phyloP scores from a whole-genome alignment of 1,284 basidiomycete genomes.

The Amylostereum areolatum region DNA sequence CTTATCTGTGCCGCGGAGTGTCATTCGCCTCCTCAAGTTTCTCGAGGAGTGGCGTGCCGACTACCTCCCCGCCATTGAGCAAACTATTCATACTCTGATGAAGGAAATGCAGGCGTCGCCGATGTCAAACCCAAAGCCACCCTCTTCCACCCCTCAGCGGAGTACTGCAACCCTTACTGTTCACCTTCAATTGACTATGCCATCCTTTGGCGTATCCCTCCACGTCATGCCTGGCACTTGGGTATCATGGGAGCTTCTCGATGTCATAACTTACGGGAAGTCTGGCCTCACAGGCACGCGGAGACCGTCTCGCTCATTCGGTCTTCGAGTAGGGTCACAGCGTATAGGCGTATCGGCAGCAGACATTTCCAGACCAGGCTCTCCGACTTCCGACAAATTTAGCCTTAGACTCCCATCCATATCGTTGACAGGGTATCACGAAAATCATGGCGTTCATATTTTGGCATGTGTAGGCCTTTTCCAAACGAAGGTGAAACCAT shows the following conservation, averaged over 20 bases:
- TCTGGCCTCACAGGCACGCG: conserved; percentile 29
- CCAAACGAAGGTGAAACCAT: conserved; percentile 67
- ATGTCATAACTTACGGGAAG: conserved; percentile 41
- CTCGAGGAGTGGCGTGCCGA: conserved; percentile 75
- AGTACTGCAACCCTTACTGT: conserved; percentile 24
- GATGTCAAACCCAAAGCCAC: conserved; percentile 19
- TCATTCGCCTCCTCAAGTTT: conserved; percentile 69
- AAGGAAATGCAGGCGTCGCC: conserved; percentile 41
- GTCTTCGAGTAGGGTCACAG: conserved; percentile 59
- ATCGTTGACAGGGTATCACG: conserved; percentile 52
- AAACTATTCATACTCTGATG: conserved; percentile 56
- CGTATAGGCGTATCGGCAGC: conserved; percentile 52
- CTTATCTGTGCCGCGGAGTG: conserved; percentile 70
- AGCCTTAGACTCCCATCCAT: conserved; percentile 61
- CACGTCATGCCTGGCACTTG: conserved; percentile 84
- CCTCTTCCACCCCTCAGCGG: conserved; percentile 13
- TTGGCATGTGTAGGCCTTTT: conserved; percentile 62
- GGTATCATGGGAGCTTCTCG: conserved; percentile 64
- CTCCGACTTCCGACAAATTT: conserved; percentile 27
- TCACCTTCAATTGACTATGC: conserved; percentile 47
- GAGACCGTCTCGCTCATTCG: conserved; percentile 43
- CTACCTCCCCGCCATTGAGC: conserved; percentile 66
- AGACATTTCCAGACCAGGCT: background rate
- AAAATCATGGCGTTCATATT: conserved; percentile 42
- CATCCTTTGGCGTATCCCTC: conserved; percentile 48